A percentile compares a stretch with the other conserved stretches of the same genome.
Evolutionary conservation across 352 stramenopile genomes (phyloP).

Genomic region (Pythium volutum): DNA sequence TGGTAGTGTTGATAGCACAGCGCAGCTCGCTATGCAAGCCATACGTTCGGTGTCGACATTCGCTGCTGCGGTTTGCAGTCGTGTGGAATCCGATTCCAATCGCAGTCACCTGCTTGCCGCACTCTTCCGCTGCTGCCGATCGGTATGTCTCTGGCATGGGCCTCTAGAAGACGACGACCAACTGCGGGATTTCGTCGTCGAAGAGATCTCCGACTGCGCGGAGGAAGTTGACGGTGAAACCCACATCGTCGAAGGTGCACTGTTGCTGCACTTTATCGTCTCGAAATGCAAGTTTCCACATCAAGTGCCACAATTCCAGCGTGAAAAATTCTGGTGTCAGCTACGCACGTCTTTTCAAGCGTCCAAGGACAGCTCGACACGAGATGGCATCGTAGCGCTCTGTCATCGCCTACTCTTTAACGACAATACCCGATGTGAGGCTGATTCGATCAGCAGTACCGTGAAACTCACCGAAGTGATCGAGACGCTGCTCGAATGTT

Average conservation of each 20-base stretch:
- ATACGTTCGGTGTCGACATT: not conserved
- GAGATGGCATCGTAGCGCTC: not conserved
- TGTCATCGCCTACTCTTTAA: not conserved
- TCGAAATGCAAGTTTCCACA: not conserved
- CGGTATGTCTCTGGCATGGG: not conserved
- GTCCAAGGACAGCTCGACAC: not conserved
- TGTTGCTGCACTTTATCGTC: not conserved
- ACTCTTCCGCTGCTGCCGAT: slow-evolving; percentile 3
- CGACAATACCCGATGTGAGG: no score
- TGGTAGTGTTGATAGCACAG: not conserved
- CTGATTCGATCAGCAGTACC: not conserved
- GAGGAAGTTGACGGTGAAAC: no score
- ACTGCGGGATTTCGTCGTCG: not conserved
- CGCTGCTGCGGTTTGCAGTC: not conserved
- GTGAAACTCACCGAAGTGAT: not conserved
- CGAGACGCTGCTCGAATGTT: not conserved
- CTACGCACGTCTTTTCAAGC: not conserved
- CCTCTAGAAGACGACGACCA: not conserved
- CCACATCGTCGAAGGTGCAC: not conserved
- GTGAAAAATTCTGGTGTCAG: not conserved
- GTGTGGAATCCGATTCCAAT: not conserved
- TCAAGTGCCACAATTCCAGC: not conserved
- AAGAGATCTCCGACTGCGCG: not conserved
- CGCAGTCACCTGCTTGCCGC: not conserved
- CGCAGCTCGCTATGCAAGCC: not conserved